Evolutionary conservation across 2,329 filamentous ascomycete genomes (phyloP), one percentile per base, ranked within the genome.

Genomic region (Mycogone perniciosa): DNA sequence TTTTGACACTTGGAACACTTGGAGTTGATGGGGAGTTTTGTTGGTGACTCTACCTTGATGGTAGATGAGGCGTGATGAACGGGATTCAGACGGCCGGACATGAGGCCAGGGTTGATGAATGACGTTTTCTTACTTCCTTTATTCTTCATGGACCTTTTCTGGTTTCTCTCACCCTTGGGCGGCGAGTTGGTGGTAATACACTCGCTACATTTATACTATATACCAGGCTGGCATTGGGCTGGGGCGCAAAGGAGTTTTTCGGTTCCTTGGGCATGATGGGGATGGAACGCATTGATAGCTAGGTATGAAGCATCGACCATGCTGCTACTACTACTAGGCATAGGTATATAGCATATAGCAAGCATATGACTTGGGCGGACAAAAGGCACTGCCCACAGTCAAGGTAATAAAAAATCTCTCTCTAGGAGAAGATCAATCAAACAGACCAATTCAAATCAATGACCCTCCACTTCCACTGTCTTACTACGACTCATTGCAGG

Each of bases 1-100:
- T 61, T 61, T 61, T 55, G 20, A 54, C 31, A 57, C 50, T 57
- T 54, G 48, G 51, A 52, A 5, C 30, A 44, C 26, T 44, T 46
- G 42, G 38, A 44, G 34, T 27, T 35, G 39, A 0, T 48, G 13
- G 34, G 33, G 9, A 46, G 41, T 31, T 9, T 38, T 40, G 40
- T 37, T 39, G 8, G 44, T 34, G 39, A 11, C 30, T 49, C 50
- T 50, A 44, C 41, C 45, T 52, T 44, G 51, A 51, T 44, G 51
- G 44, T 31, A 30, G 51, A 53, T 33, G 33, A 5, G 26, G 7
- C 6, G n/a, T 10, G 27, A 33, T 20, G 42, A 26, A n/a, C 2
- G 8, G 20, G 27, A 11, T 43, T 6, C 13, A 11, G 40, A 27
- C 27, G 40, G 31, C 43, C 13, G 43, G 13, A 20, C 13, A 29